These are phyloP conservation scores for Emmonsiellopsis sp. DNA, from an alignment of 2,329 filamentous ascomycete genomes.

Conservation along the genomic window DNA sequence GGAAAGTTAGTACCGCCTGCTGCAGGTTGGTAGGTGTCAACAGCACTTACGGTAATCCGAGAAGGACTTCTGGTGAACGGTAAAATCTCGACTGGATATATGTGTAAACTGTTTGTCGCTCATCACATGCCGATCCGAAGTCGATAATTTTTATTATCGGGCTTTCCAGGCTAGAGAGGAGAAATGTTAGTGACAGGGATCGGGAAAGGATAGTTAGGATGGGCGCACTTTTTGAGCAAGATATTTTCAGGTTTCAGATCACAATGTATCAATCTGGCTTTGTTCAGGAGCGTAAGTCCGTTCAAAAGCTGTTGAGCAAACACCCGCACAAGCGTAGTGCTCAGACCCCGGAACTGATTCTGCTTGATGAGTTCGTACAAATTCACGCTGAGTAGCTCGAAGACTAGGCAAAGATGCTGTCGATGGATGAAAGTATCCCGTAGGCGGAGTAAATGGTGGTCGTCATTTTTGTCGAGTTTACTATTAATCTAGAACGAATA, in stretches of 20 bases:
- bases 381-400: slow-evolving; percentile 94
- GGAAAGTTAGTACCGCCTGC: neutral
- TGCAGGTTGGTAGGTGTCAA: neutral
- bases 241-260: slow-evolving; percentile 99
- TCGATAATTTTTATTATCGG: slow-evolving; percentile 99
- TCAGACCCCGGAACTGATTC: slow-evolving; percentile 95
- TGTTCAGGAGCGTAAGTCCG: slow-evolving; percentile 83
- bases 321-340: slow-evolving; percentile 91
- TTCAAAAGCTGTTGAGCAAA: slow-evolving; percentile 96
- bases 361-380: slow-evolving; percentile 98
- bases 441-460: slow-evolving; percentile 86
- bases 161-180: slow-evolving; percentile 62
- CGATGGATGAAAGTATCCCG: slow-evolving; percentile 98
- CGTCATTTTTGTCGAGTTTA: slow-evolving; percentile 98
- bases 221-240: slow-evolving; percentile 72
- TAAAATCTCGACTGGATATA: slow-evolving; percentile 99
- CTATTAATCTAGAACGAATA: slow-evolving; percentile 67
- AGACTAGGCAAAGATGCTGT: slow-evolving; percentile 92
- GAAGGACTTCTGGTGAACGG: slow-evolving; percentile 85
- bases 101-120: slow-evolving; percentile 96
- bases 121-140: slow-evolving; percentile 96
- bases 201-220: neutral
- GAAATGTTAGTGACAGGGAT: neutral
- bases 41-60: slow-evolving; percentile 64
- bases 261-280: slow-evolving; percentile 93